Evolutionary conservation across 1,139 yeast genomes (phyloP).

Genomic region (Ogataea hybrid): DNA sequence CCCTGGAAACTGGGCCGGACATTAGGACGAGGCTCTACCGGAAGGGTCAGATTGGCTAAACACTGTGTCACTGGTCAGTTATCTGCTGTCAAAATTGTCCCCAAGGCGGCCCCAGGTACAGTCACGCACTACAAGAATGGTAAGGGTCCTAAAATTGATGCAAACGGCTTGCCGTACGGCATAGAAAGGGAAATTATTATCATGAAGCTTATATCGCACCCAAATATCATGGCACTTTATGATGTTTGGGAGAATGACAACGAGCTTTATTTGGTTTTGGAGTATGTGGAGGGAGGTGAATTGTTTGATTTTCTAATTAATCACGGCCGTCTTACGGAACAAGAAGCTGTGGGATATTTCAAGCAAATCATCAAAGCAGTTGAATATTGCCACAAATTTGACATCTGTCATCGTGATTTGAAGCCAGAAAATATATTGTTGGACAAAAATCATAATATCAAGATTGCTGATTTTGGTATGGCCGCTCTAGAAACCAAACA

Average conservation of each 20-base stretch:
- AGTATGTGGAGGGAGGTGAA: slow-evolving; percentile 84
- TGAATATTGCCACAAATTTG: slow-evolving; percentile 79
- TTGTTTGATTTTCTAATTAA: slow-evolving; percentile 73
- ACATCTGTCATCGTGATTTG: slow-evolving; percentile 78
- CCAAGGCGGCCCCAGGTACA: slow-evolving; percentile 46
- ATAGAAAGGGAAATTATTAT: slow-evolving; percentile 81
- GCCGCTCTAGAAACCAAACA: slow-evolving; percentile 78
- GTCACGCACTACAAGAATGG: slow-evolving; percentile 29
- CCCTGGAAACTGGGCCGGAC: slow-evolving; percentile 83
- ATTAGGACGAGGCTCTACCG: slow-evolving; percentile 80
- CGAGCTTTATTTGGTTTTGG: slow-evolving; percentile 70
- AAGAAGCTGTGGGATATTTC: slow-evolving; percentile 71
- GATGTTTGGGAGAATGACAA: slow-evolving; percentile 86
- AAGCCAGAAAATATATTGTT: slow-evolving; percentile 75
- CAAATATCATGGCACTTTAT: slow-evolving; percentile 70
- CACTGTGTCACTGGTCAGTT: slow-evolving; percentile 66
- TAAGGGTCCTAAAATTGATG: slow-evolving; percentile 40
- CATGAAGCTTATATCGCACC: slow-evolving; percentile 75
- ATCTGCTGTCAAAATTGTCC: slow-evolving; percentile 81
- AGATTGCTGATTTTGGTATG: slow-evolving; percentile 86
- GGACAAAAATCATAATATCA: slow-evolving; percentile 65
- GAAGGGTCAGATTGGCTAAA: slow-evolving; percentile 72
- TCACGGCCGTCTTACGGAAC: slow-evolving; percentile 76
- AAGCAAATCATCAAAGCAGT: slow-evolving; percentile 75
- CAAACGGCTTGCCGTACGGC: slow-evolving; percentile 68